These are phyloP conservation scores for Dorcoceras hygrometricum DNA, from an alignment of 257 asterid species.

Conservation along the genomic window DNA sequence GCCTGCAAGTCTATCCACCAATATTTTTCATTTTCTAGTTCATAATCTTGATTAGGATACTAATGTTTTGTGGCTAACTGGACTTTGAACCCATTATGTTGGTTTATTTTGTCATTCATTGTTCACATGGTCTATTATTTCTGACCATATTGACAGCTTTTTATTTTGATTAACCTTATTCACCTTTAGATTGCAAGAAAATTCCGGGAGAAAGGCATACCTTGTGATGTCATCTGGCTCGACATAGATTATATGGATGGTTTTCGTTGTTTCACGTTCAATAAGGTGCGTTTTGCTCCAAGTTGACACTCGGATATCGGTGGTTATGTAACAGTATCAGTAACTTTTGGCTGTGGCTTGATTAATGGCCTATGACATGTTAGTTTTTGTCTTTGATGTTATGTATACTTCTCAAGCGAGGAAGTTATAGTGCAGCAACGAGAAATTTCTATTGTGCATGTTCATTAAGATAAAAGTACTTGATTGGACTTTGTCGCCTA, in stretches of 20 bases:
- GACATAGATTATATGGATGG: slow-evolving; percentile 98
- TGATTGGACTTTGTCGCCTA: too few species aligned
- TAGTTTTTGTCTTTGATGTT: not conserved
- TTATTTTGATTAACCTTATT: slow-evolving; percentile 1
- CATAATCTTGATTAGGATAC: not conserved
- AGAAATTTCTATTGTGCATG: not conserved
- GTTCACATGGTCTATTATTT: not conserved
- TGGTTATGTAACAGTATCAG: slow-evolving; percentile 8
- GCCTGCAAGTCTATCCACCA: not conserved
- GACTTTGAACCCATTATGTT: not conserved
- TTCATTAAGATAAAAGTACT: too few species aligned
- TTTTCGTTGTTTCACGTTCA: slow-evolving; percentile 92
- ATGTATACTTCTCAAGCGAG: not conserved
- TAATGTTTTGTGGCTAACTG: not conserved
- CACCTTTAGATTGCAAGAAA: slow-evolving; percentile 68
- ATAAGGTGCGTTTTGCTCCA: slow-evolving; percentile 50
- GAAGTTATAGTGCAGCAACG: not conserved
- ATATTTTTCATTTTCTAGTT: not conserved
- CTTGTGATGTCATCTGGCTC: slow-evolving; percentile 99
- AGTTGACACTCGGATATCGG: slow-evolving; percentile 4
- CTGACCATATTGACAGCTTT: not conserved
- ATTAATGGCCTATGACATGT: not conserved
- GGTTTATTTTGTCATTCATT: not conserved
- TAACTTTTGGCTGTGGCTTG: not conserved
- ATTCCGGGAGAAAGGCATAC: slow-evolving; percentile 83